Percentiles rank a stretch among this genome's conserved stretches.
Conservation (phyloP, 352 stramenopile genomes). For the Phytophthora vignae region DNA sequence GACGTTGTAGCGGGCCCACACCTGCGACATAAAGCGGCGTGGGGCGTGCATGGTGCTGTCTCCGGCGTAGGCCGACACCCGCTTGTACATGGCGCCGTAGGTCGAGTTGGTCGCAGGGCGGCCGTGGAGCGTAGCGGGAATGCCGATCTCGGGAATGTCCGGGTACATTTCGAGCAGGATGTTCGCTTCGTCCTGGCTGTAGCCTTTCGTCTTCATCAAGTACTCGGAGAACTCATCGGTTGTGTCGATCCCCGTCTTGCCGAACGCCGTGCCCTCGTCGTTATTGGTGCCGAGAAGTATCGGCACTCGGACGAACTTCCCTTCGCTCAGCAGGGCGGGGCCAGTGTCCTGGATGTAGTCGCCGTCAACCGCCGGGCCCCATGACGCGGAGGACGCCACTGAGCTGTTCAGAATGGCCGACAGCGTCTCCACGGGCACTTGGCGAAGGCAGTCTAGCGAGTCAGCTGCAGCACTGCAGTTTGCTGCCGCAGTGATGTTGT, state of each 20-base stretch:
- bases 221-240: constrained; percentile 27
- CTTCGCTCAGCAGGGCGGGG: constrained; percentile 18
- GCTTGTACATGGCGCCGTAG: constrained; percentile 30
- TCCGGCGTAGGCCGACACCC: constrained; percentile 24
- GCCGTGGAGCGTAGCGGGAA: constrained; percentile 10
- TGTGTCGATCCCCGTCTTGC: constrained; percentile 14
- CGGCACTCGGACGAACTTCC: constrained; percentile 35
- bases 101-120: constrained; percentile 6
- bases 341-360: constrained; percentile 28
- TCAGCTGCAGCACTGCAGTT: constrained; percentile 29
- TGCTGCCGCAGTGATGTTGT: constrained; percentile 32
- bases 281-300: constrained; percentile 32
- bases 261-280: constrained; percentile 39
- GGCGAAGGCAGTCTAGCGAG: constrained; percentile 30
- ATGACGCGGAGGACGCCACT: constrained; percentile 19
- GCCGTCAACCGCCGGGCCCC: constrained; percentile 28
- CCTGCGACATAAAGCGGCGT: constrained; percentile 29
- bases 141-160: constrained; percentile 32
- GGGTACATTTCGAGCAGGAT: constrained; percentile 29
- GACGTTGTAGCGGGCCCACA: constrained; percentile 31
- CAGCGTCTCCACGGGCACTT: constrained; percentile 31
- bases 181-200: constrained; percentile 6
- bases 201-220: constrained; percentile 8
- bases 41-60: constrained; percentile 31
- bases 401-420: constrained; percentile 34